Conservation (phyloP, 164 flowering plant species). For the Euptelea pleiosperma region DNA sequence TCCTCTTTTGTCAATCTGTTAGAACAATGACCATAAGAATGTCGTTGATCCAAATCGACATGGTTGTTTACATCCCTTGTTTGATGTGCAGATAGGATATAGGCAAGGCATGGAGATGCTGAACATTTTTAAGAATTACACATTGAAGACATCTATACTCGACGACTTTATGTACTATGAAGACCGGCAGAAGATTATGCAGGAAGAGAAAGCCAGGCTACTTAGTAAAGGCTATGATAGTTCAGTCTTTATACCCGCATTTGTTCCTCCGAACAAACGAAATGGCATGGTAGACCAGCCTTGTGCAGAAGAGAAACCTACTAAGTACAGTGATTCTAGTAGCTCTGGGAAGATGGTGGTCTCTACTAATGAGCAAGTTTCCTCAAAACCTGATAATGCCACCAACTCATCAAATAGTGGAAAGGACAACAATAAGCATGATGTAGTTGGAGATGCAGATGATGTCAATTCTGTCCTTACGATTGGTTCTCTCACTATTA, state of each 20-base stretch:
- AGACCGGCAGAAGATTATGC: conserved; percentile 57
- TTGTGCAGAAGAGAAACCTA: conserved; percentile 19
- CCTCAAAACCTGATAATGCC: conserved; percentile 11
- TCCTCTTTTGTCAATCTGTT: too few species aligned
- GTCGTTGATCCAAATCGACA: too few species aligned
- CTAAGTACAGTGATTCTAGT: conserved; percentile 12
- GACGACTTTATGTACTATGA: conserved; percentile 78
- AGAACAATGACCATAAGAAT: too few species aligned
- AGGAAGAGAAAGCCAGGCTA: conserved; percentile 52
- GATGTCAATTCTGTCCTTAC: conserved; percentile 29
- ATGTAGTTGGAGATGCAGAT: conserved; percentile 22
- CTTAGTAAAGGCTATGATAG: conserved; percentile 34
- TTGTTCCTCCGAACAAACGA: conserved; percentile 38
- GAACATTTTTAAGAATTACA: conserved; percentile 55
- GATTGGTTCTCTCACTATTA: conserved; percentile 49
- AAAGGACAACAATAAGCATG: conserved; percentile 12
- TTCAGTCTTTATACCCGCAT: conserved; percentile 33
- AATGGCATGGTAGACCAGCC: conserved; percentile 18
- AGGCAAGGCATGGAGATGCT: conserved; percentile 79
- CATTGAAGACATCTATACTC: conserved; percentile 50
- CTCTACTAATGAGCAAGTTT: conserved; percentile 14
- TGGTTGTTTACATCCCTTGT: conserved; percentile 6
- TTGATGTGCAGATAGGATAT: conserved; percentile 47
- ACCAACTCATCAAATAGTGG: background rate
- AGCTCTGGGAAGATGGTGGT: conserved; percentile 12